These are phyloP conservation scores for Pachyrhizus erosus DNA, from an alignment of 306 rosid species.

Conservation along the genomic window DNA sequence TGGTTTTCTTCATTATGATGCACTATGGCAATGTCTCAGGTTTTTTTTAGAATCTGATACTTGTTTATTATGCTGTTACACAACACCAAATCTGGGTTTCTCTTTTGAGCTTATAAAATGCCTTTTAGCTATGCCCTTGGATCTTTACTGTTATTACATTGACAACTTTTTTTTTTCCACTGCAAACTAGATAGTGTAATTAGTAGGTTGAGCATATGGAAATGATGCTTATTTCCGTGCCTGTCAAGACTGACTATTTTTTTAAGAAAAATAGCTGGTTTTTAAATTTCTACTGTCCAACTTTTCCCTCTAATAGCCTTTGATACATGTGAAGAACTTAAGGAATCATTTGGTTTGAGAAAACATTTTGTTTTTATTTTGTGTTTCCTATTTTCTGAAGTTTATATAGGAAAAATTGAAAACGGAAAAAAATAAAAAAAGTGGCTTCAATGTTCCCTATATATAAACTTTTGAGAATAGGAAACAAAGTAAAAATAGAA, in stretches of 20 bases:
- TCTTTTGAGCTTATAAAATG: slow-evolving; percentile 20
- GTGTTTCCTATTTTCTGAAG: neutral
- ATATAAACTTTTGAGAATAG: neutral
- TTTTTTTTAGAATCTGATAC: slow-evolving; percentile 45
- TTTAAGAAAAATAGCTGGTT: neutral
- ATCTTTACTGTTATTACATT: neutral
- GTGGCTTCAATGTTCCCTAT: neutral
- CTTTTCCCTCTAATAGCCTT: neutral
- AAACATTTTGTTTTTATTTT: neutral
- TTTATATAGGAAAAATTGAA: neutral
- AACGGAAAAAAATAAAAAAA: neutral
- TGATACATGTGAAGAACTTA: neutral
- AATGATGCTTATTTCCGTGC: slow-evolving; percentile 1
- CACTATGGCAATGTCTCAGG: slow-evolving; percentile 83
- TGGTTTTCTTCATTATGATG: slow-evolving; percentile 83
- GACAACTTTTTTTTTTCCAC: neutral
- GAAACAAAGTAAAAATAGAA: neutral
- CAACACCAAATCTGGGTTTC: neutral
- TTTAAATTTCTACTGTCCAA: neutral
- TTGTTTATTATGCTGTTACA: neutral
- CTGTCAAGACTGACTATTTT: neutral
- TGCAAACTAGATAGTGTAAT: neutral
- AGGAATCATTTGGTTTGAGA: neutral
- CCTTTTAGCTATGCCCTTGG: neutral
- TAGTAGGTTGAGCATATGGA: neutral